These are phyloP conservation scores for Glycyrrhiza uralensis DNA, from an alignment of 306 rosid species.

Conservation along the genomic window DNA sequence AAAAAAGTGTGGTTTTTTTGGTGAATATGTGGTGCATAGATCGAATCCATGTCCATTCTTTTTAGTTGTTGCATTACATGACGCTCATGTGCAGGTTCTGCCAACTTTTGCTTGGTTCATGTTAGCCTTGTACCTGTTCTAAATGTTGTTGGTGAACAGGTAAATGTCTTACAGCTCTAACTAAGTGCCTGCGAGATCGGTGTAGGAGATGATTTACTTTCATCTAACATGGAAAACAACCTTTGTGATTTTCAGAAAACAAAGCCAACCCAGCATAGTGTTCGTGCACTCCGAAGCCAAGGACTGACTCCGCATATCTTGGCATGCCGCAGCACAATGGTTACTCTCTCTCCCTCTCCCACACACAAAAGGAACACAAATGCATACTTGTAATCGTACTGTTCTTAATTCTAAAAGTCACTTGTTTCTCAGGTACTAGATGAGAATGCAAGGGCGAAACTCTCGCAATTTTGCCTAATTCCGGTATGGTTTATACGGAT, in stretches of 20 bases:
- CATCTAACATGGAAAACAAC: conserved; percentile 17
- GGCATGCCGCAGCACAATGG: conserved; percentile 84
- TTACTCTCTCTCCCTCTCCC: conserved; percentile 25
- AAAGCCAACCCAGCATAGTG: conserved; percentile 88
- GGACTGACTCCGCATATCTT: conserved; percentile 75
- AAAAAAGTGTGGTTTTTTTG: background rate
- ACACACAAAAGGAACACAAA: background rate
- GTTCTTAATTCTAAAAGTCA: conserved; percentile 25
- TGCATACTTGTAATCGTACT: background rate
- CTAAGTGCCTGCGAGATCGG: conserved; percentile 1
- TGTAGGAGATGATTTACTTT: background rate
- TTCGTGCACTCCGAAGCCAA: conserved; percentile 67
- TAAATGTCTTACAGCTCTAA: conserved; percentile 18
- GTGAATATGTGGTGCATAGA: background rate
- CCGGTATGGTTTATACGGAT: conserved; percentile 47
- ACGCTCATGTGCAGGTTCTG: conserved; percentile 50
- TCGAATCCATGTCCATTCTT: background rate
- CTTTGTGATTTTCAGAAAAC: conserved; percentile 55
- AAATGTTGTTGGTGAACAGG: conserved; percentile 92
- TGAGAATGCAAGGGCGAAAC: conserved; percentile 61
- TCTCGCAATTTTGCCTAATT: conserved; percentile 86
- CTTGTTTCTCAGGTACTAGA: conserved; percentile 61
- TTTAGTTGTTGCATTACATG: background rate
- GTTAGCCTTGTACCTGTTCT: conserved; percentile 90
- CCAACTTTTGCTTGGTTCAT: conserved; percentile 74